Evolutionary conservation across 306 rosid genomes (phyloP).

Genomic region (Sicyos baderoa): DNA sequence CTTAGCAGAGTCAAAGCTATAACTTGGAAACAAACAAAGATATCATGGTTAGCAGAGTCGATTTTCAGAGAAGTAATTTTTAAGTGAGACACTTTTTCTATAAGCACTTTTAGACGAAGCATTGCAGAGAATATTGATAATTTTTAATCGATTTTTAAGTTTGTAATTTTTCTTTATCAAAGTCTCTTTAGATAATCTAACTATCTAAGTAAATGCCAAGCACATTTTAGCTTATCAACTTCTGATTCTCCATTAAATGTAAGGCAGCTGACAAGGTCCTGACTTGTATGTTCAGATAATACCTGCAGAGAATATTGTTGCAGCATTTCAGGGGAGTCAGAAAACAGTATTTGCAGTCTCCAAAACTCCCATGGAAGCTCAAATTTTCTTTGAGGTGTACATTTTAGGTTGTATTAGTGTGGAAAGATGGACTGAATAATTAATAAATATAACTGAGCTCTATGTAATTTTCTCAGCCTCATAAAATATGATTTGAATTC

Average conservation of each 20-base stretch:
- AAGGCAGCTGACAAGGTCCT: not conserved
- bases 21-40: not conserved
- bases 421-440: not conserved
- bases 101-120: not conserved
- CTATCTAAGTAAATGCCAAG: not conserved
- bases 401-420: not conserved
- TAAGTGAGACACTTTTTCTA: not conserved
- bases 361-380: constrained; percentile 49
- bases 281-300: constrained; percentile 44
- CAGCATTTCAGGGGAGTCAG: constrained; percentile 66
- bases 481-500: not conserved
- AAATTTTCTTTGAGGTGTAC: constrained; percentile 70
- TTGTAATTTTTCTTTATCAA: no score
- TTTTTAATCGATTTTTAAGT: not conserved
- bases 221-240: not conserved
- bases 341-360: constrained; percentile 67
- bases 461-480: not conserved
- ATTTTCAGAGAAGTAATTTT: not conserved
- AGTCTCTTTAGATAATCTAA: not conserved
- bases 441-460: not conserved
- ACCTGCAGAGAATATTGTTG: constrained; percentile 88
- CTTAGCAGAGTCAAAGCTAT: not conserved
- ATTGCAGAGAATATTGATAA: no score
- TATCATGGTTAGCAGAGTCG: not conserved
- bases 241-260: not conserved